Evolutionary conservation across 345 rosid species (phyloP).

Genomic region (Pelargonium nanum): DNA sequence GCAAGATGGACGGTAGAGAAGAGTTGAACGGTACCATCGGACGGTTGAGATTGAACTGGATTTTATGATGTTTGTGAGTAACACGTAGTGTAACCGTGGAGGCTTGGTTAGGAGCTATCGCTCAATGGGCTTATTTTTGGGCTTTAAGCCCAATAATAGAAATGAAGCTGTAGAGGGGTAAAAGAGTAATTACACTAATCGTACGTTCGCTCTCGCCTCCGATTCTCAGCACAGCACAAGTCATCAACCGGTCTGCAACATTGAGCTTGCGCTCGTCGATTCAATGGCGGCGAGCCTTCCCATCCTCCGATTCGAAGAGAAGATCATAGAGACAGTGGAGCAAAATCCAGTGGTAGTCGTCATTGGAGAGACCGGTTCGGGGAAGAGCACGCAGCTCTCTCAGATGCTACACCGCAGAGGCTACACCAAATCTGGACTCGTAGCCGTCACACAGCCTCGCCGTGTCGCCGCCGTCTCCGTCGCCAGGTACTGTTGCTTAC

Average conservation of each 20-base stretch:
- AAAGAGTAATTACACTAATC: not conserved
- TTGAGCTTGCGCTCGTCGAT: not conserved
- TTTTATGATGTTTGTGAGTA: conserved; percentile 13
- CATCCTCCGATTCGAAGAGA: conserved; percentile 62
- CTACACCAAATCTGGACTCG: conserved; percentile 56
- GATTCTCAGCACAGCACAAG: too few relatives aligned
- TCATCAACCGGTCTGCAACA: not conserved
- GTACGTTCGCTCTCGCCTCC: not conserved
- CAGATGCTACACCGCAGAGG: conserved; percentile 82
- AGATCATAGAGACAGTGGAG: conserved; percentile 56
- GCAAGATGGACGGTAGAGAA: conserved; percentile 8
- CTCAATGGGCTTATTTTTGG: not conserved
- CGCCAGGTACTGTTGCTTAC: conserved; percentile 38
- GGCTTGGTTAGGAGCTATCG: too few relatives aligned
- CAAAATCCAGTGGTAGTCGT: conserved; percentile 68
- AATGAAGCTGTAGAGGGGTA: not conserved
- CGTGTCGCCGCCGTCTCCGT: conserved; percentile 95
- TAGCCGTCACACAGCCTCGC: conserved; percentile 91
- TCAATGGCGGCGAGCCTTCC: conserved; percentile 39
- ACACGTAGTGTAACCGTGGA: conserved; percentile 10
- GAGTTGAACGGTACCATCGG: not conserved
- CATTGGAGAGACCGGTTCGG: conserved; percentile 91
- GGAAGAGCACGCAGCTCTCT: conserved; percentile 96
- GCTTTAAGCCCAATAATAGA: not conserved
- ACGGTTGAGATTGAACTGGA: not conserved